These are phyloP conservation scores for Scenedesmus sp. DNA, from an alignment of 163 green algal species.

Conservation along the genomic window DNA sequence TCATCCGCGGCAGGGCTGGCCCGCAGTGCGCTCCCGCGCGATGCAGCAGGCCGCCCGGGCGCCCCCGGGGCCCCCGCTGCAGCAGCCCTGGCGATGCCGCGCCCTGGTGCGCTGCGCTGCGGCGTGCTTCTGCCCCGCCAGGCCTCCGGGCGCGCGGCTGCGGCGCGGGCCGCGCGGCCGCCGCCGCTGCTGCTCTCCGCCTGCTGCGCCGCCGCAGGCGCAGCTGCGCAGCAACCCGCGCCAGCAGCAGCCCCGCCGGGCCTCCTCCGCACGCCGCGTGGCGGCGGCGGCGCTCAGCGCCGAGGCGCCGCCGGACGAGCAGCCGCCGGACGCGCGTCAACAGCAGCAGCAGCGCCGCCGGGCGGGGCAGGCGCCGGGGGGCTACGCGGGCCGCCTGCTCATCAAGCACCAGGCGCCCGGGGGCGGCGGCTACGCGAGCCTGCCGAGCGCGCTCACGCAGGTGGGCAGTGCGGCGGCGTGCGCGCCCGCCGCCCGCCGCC, in stretches of 20 bases:
- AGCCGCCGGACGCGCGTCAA: background rate
- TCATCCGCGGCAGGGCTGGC: background rate
- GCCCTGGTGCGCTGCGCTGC: no score
- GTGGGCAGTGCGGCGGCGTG: background rate
- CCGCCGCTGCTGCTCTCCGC: background rate
- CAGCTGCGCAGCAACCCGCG: constrained; percentile 3
- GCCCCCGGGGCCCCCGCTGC: background rate
- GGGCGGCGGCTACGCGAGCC: background rate
- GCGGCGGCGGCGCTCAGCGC: background rate
- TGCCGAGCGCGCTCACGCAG: background rate
- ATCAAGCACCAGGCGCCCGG: background rate
- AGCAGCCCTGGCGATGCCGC: background rate
- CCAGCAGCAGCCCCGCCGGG: background rate
- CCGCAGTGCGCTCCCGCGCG: no score
- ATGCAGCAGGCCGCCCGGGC: no score
- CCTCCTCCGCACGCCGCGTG: background rate
- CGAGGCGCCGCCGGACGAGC: background rate
- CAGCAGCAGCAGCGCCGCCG: background rate
- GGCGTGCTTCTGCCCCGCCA: background rate
- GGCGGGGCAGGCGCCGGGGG: background rate
- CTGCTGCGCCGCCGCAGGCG: background rate
- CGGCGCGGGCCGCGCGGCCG: no score
- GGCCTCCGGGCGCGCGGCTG: background rate
- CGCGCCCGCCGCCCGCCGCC: background rate
- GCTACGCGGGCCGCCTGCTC: constrained; percentile 7